Conservation (phyloP, 441 rosid species). For the Codiaeum variegatum region DNA sequence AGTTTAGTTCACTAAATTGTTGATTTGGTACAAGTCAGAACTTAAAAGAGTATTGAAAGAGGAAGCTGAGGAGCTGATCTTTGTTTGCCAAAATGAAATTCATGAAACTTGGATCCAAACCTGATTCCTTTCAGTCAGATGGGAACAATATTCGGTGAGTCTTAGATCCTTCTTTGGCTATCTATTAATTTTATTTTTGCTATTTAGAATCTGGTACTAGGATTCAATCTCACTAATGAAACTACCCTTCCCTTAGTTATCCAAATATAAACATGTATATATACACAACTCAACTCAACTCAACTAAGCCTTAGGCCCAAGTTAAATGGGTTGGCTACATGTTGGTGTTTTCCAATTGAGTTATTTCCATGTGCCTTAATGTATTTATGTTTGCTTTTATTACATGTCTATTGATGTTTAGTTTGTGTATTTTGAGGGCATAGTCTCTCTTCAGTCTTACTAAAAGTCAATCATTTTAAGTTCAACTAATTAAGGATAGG, state of each 20-base stretch:
- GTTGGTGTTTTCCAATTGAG: background rate
- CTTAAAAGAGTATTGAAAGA: constrained; percentile 23
- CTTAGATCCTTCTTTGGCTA: constrained; percentile 16
- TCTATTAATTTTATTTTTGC: constrained; percentile 7
- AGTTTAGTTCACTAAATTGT: constrained; percentile 20
- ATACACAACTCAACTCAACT: too few species aligned
- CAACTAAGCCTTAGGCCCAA: too few species aligned
- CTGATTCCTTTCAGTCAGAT: constrained; percentile 79
- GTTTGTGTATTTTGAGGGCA: background rate
- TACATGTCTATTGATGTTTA: background rate
- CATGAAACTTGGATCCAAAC: constrained; percentile 98
- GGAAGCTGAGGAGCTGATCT: constrained; percentile 21
- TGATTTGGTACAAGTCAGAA: constrained; percentile 12
- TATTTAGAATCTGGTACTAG: background rate
- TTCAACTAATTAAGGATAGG: background rate
- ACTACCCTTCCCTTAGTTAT: background rate
- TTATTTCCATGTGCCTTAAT: background rate
- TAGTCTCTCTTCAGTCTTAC: background rate
- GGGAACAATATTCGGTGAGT: constrained; percentile 66
- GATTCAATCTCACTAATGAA: background rate
- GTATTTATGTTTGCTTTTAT: background rate
- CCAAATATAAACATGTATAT: too few species aligned
- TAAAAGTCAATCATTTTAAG: background rate
- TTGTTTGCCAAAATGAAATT: constrained; percentile 63
- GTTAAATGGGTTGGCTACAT: too few species aligned